These are phyloP conservation scores for Plasmodium fragile DNA, from an alignment of 169 alveolate species.

Conservation along the genomic window DNA sequence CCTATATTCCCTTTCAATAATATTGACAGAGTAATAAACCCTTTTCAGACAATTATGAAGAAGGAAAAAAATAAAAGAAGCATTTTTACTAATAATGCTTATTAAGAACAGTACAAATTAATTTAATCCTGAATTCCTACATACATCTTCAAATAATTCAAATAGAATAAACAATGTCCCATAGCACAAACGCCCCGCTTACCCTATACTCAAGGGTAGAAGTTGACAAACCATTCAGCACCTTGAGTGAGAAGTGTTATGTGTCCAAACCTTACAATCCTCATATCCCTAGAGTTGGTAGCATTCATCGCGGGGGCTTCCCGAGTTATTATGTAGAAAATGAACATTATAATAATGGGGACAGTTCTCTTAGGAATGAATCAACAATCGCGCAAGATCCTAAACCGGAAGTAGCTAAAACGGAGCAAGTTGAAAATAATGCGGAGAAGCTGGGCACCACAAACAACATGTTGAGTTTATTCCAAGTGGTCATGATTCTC, in stretches of 20 bases:
- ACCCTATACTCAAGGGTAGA: not conserved
- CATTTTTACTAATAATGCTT: not conserved
- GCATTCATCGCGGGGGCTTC: not conserved
- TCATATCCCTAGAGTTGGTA: not conserved
- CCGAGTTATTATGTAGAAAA: not conserved
- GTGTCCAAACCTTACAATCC: not conserved
- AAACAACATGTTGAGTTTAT: not conserved
- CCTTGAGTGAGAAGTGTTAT: not conserved
- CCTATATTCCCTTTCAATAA: too few species aligned
- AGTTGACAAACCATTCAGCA: not conserved
- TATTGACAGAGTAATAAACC: not conserved
- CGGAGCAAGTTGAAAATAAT: not conserved
- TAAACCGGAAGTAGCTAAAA: not conserved
- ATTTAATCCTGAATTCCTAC: not conserved
- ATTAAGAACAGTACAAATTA: not conserved
- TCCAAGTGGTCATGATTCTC: not conserved
- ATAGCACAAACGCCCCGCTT: not conserved
- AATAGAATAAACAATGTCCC: not conserved
- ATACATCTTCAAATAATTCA: not conserved
- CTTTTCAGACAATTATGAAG: not conserved
- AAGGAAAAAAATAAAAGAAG: not conserved
- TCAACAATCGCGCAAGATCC: not conserved
- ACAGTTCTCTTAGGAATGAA: not conserved
- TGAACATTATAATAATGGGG: not conserved
- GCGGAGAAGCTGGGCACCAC: not conserved